A percentile compares a stretch with the other conserved stretches of the same genome.
phyloP scores from a whole-genome alignment of 2,329 filamentous ascomycete genomes.

The Xylaria sp. region DNA sequence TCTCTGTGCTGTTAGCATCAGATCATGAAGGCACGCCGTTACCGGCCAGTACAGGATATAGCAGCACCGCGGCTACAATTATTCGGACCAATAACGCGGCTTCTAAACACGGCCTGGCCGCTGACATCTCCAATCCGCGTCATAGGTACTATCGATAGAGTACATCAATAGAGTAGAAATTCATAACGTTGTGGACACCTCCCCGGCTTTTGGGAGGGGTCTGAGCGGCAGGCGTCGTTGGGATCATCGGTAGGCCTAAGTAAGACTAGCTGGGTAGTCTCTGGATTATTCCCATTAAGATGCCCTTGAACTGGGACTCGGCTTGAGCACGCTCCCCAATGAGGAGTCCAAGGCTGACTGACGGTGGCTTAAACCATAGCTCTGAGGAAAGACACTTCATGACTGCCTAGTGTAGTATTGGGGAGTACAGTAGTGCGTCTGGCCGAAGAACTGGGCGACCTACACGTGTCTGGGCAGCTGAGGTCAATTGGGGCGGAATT shows the following conservation, averaged over 20 bases:
- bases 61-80: constrained; percentile 17
- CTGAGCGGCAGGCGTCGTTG: neutral
- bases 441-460: constrained; percentile 16
- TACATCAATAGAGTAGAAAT: constrained; percentile 5
- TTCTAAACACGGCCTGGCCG: constrained; percentile 4
- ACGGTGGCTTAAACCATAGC: neutral
- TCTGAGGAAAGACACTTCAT: neutral
- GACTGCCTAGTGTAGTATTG: neutral
- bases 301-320: too few species aligned
- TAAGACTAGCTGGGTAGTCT: neutral
- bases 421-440: constrained; percentile 3
- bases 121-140: constrained; percentile 10
- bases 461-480: constrained; percentile 11
- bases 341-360: neutral
- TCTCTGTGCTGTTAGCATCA: neutral
- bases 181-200: neutral
- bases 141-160: constrained; percentile 6
- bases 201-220: neutral
- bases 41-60: constrained; percentile 1
- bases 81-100: constrained; percentile 13
- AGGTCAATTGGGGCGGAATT: constrained; percentile 5
- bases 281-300: neutral
- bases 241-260: neutral
- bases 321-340: neutral
- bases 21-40: neutral